Conservation (phyloP, 495 filamentous ascomycete genomes). For the Podospora pseudoanserina region DNA sequence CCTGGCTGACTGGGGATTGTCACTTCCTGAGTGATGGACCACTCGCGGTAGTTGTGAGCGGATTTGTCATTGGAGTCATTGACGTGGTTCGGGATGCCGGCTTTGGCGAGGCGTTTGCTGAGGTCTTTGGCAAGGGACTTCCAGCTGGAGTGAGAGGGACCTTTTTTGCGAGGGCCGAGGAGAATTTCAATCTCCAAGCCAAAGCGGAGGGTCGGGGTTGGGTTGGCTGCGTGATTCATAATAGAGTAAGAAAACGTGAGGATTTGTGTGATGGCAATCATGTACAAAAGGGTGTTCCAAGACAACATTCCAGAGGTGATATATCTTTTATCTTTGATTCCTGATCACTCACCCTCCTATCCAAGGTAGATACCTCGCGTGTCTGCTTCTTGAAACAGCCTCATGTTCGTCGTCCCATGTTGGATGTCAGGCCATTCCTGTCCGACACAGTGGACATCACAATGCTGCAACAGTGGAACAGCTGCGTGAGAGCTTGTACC, state of each 20-base stretch:
- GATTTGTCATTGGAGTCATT: constrained; percentile 25
- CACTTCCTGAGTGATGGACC: constrained; percentile 30
- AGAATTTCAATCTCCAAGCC: constrained; percentile 34
- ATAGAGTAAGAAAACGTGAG: neutral
- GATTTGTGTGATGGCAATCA: too few species aligned
- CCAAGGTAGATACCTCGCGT: neutral
- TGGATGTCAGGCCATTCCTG: neutral
- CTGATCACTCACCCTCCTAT: neutral
- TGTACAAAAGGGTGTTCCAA: too few species aligned
- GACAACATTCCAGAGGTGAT: neutral
- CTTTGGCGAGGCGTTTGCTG: constrained; percentile 25
- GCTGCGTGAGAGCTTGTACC: too few species aligned
- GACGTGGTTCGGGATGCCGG: constrained; percentile 27
- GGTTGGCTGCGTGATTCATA: neutral
- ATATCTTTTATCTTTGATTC: neutral
- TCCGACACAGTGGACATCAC: neutral
- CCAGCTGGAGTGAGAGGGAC: constrained; percentile 21
- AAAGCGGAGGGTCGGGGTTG: constrained; percentile 19
- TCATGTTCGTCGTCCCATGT: neutral
- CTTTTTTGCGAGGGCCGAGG: constrained; percentile 23
- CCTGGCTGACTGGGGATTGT: constrained; percentile 27
- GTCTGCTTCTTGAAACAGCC: neutral
- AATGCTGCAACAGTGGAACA: neutral
- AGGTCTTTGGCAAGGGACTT: constrained; percentile 25
- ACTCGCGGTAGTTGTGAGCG: constrained; percentile 28